Evolutionary conservation across 2,329 filamentous ascomycete species (phyloP).

Genomic region (Hymenoscyphus repandus): DNA sequence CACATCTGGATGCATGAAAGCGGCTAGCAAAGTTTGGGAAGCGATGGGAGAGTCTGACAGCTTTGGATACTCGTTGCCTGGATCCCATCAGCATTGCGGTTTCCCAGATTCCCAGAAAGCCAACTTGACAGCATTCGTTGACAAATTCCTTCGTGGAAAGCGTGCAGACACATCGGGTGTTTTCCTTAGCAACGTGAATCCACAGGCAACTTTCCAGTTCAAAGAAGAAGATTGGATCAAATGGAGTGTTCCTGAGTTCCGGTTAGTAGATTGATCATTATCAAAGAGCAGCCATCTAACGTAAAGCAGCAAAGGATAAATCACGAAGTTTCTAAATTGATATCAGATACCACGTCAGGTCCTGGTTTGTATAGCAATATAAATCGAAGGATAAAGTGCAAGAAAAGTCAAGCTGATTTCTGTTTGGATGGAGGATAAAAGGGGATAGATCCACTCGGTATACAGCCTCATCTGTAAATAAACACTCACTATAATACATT

Average conservation of each 20-base stretch:
- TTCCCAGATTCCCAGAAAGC: slow-evolving; percentile 40
- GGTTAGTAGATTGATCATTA: background rate
- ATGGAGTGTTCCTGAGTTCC: background rate
- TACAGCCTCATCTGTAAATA: too few species aligned
- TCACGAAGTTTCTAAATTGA: too few species aligned
- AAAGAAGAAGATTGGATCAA: background rate
- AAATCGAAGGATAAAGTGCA: too few species aligned
- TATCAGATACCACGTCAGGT: too few species aligned
- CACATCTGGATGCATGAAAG: slow-evolving; percentile 48
- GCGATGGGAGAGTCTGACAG: slow-evolving; percentile 46
- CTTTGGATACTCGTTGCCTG: slow-evolving; percentile 44
- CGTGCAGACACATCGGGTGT: background rate
- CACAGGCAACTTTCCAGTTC: background rate
- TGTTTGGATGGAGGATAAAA: too few species aligned
- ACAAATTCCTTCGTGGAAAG: slow-evolving; percentile 34
- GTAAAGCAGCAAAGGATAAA: too few species aligned
- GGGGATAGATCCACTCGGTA: too few species aligned
- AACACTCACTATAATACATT: too few species aligned
- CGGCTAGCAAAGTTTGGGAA: slow-evolving; percentile 47
- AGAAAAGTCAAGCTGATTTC: too few species aligned
- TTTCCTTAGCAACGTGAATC: background rate
- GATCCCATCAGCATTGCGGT: slow-evolving; percentile 42
- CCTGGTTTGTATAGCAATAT: too few species aligned
- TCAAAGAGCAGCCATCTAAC: too few species aligned
- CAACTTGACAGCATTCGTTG: slow-evolving; percentile 44